Conservation (phyloP, 345 rosid genomes). For the Eucalyptus tenuipes region DNA sequence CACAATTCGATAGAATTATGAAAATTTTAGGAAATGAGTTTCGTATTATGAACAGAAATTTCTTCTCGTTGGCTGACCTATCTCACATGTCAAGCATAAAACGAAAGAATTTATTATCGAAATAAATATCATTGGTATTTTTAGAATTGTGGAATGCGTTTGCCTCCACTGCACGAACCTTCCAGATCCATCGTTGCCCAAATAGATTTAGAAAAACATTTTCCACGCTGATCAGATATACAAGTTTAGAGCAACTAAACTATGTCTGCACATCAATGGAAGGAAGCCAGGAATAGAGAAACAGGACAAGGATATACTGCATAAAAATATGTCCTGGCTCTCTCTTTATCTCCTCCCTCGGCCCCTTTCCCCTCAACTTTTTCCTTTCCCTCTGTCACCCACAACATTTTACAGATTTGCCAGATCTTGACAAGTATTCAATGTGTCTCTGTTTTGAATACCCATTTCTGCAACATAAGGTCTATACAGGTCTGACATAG, state of each 20-base stretch:
- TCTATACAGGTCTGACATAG: not conserved
- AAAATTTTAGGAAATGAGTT: not conserved
- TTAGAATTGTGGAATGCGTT: not conserved
- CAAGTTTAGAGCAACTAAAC: not conserved
- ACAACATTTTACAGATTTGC: not conserved
- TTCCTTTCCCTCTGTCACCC: not conserved
- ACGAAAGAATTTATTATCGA: not conserved
- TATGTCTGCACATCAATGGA: not conserved
- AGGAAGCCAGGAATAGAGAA: not conserved
- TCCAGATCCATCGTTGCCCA: not conserved
- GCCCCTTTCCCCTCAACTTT: not conserved
- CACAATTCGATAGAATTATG: not conserved
- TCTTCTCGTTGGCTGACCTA: not conserved
- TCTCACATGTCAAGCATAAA: not conserved
- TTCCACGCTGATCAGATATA: not conserved
- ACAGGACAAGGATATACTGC: not conserved
- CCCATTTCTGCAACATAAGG: not conserved
- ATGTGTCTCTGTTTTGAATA: not conserved
- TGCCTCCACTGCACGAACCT: not conserved
- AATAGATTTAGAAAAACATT: not conserved
- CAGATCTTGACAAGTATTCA: not conserved
- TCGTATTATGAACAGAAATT: not conserved
- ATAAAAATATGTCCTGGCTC: not conserved
- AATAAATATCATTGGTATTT: not conserved
- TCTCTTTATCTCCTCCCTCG: not conserved